Evolutionary conservation across 352 stramenopile genomes (phyloP).

Genomic region (Phytophthora melonis): DNA sequence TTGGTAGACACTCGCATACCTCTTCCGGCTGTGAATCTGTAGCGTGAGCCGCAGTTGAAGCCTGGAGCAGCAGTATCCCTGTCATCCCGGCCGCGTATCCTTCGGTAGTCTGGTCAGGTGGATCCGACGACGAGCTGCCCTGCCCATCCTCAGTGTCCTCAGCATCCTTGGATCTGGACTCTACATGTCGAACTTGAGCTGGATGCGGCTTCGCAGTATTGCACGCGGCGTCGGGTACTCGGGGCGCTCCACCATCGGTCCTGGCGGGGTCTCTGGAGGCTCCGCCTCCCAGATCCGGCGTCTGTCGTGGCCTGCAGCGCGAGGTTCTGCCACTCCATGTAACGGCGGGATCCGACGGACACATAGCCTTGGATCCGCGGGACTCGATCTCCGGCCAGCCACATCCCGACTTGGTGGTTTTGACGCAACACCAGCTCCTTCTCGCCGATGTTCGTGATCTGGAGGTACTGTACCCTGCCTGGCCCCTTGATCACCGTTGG

Average conservation of each 20-base stretch:
- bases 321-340: slow-evolving; percentile 19
- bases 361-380: slow-evolving; percentile 11
- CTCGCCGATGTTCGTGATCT: slow-evolving; percentile 11
- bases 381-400: slow-evolving; percentile 13
- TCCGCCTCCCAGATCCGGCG: not conserved
- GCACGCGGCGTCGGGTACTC: not conserved
- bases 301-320: not conserved
- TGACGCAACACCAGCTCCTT: not conserved
- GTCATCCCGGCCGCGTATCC: not conserved
- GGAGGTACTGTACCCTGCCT: not conserved
- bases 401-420: slow-evolving; percentile 7
- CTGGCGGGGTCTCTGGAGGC: not conserved
- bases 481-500: not conserved
- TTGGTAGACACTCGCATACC: too few species aligned
- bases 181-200: not conserved
- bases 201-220: not conserved
- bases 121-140: not conserved
- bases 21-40: too few species aligned
- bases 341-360: slow-evolving; percentile 1
- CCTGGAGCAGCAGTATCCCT: too few species aligned
- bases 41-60: too few species aligned
- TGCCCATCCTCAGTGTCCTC: not conserved
- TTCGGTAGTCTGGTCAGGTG: not conserved
- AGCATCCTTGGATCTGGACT: not conserved
- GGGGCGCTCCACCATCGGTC: not conserved